Conservation (phyloP, 2,329 filamentous ascomycete genomes). For the Cryphonectria parasitica region DNA sequence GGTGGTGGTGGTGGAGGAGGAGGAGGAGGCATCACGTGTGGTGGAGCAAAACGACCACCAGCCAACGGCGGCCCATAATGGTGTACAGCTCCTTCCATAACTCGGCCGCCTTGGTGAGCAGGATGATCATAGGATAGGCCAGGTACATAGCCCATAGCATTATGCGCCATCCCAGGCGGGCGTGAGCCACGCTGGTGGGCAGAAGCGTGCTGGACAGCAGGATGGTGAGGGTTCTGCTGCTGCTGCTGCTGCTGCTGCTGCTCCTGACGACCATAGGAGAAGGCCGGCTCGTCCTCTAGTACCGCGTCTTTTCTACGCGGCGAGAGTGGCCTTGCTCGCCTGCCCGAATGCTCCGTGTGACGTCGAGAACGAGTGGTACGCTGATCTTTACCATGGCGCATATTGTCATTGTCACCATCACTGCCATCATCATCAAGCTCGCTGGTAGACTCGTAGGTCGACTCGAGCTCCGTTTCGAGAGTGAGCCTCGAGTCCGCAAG, state of each 20-base stretch:
- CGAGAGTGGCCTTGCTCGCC: neutral
- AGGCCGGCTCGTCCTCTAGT: neutral
- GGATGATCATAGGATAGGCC: neutral
- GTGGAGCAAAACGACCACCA: neutral
- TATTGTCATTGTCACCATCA: constrained; percentile 2
- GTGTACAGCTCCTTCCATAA: neutral
- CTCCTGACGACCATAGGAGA: neutral
- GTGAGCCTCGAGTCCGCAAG: constrained; percentile 20
- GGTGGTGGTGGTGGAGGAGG: neutral
- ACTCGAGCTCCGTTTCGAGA: constrained; percentile 24
- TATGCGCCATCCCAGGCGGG: neutral
- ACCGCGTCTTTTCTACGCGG: neutral
- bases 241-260: neutral
- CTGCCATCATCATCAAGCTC: constrained; percentile 13
- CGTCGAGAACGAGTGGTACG: constrained; percentile 8
- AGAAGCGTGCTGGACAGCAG: neutral
- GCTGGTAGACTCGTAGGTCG: constrained; percentile 26
- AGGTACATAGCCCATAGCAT: neutral
- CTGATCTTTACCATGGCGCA: constrained; percentile 9
- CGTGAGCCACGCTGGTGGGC: constrained; percentile 13
- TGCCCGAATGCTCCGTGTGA: neutral
- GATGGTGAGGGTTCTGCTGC: neutral
- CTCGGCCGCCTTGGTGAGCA: neutral
- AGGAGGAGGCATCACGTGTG: neutral
- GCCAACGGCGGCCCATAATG: neutral